Conservation (phyloP, 495 filamentous ascomycete genomes). For the Penicillium ochrochloron region DNA sequence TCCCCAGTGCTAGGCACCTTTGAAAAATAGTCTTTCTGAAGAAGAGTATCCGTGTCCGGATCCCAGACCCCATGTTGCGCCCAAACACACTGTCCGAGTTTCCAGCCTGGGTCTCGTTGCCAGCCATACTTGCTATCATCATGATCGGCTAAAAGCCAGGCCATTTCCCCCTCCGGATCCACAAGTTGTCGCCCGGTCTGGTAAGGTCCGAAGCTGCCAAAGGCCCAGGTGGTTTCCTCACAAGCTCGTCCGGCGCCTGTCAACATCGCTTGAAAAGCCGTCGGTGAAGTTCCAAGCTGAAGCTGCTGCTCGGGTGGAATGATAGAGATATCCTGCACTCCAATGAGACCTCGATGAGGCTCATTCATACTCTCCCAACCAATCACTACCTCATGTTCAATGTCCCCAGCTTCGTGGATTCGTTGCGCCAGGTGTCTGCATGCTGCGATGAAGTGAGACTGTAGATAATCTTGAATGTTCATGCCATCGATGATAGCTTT, state of each 20-base stretch:
- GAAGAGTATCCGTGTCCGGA: slow-evolving; percentile 71
- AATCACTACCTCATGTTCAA: slow-evolving; percentile 86
- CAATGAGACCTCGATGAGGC: slow-evolving; percentile 86
- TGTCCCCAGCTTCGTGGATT: slow-evolving; percentile 88
- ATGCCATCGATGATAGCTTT: slow-evolving; percentile 93
- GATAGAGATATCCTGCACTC: slow-evolving; percentile 79
- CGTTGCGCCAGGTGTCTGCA: slow-evolving; percentile 77
- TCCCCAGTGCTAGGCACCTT: slow-evolving; percentile 73
- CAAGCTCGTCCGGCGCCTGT: slow-evolving; percentile 87
- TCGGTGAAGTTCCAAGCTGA: slow-evolving; percentile 91
- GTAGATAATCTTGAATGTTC: slow-evolving; percentile 96
- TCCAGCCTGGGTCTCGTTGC: slow-evolving; percentile 87
- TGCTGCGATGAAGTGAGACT: slow-evolving; percentile 82
- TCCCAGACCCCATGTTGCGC: slow-evolving; percentile 98
- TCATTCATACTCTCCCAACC: slow-evolving; percentile 97
- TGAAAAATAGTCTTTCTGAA: slow-evolving; percentile 87
- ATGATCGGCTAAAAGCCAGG: slow-evolving; percentile 80
- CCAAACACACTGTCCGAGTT: slow-evolving; percentile 91
- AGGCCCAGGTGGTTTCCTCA: slow-evolving; percentile 89
- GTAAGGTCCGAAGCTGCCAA: slow-evolving; percentile 89
- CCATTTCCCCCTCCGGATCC: slow-evolving; percentile 83
- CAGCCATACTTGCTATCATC: slow-evolving; percentile 90
- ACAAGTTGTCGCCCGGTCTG: slow-evolving; percentile 82
- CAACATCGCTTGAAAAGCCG: slow-evolving; percentile 91
- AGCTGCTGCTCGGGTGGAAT: slow-evolving; percentile 89